Percentiles rank a stretch among this genome's conserved stretches.
phyloP scores from a whole-genome alignment of 176 grass and related monocot genomes.

The Lolium rigidum region DNA sequence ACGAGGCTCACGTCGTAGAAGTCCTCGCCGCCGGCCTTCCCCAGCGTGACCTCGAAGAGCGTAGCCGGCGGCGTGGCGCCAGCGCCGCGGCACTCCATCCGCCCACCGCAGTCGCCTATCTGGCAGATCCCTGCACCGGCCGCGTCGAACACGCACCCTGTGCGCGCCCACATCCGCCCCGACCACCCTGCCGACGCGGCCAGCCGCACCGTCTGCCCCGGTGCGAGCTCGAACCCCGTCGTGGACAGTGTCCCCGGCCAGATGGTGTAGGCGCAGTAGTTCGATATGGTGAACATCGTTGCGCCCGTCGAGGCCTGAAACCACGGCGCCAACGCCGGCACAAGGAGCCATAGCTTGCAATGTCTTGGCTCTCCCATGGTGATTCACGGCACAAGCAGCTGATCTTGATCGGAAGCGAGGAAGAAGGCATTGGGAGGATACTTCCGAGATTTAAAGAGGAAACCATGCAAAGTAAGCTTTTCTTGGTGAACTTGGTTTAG shows the following conservation, averaged over 20 bases:
- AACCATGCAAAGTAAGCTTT: slow-evolving; percentile 40
- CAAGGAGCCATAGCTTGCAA: slow-evolving; percentile 38
- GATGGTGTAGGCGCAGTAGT: slow-evolving; percentile 80
- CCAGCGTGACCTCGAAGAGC: slow-evolving; percentile 87
- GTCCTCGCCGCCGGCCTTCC: slow-evolving; percentile 51
- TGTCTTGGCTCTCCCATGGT: slow-evolving; percentile 37
- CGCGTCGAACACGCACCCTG: slow-evolving; percentile 83
- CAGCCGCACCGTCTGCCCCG: slow-evolving; percentile 60
- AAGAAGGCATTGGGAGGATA: slow-evolving; percentile 45
- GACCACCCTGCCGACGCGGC: slow-evolving; percentile 69
- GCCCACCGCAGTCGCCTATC: slow-evolving; percentile 85
- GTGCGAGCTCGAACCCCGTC: slow-evolving; percentile 73
- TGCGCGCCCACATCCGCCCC: slow-evolving; percentile 89
- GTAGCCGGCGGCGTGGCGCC: slow-evolving; percentile 76
- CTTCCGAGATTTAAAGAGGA: slow-evolving; percentile 49
- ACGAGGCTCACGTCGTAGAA: slow-evolving; percentile 97
- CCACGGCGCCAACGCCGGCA: slow-evolving; percentile 29
- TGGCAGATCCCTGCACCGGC: slow-evolving; percentile 73
- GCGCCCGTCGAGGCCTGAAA: slow-evolving; percentile 17
- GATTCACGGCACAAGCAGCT: not conserved
- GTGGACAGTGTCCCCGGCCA: slow-evolving; percentile 92
- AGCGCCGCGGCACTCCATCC: slow-evolving; percentile 63
- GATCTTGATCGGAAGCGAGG: not conserved
- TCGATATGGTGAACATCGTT: slow-evolving; percentile 74
- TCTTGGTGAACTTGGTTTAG: slow-evolving; percentile 62